Conservation (phyloP, 129 eudicot genomes). For the Rutidosis leptorrhynchoides region DNA sequence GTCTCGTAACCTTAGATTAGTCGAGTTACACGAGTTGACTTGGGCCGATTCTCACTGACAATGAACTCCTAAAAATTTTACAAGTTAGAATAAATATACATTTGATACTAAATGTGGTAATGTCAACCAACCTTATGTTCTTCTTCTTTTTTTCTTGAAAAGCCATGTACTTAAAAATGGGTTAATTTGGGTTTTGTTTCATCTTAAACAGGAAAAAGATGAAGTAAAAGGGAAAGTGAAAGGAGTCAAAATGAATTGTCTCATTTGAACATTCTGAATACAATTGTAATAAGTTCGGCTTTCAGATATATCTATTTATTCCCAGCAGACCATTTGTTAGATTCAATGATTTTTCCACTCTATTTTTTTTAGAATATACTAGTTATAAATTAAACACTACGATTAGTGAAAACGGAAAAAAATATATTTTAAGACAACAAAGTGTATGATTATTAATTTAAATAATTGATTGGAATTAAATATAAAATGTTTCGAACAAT, state of each 20-base stretch:
- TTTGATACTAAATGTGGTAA: constrained; percentile 1
- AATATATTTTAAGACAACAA: no score
- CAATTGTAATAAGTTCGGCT: neutral
- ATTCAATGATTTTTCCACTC: no score
- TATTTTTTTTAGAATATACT: no score
- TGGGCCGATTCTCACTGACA: constrained; percentile 79
- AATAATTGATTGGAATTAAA: no score
- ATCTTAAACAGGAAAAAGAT: neutral
- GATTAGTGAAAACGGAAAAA: no score
- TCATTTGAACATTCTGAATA: neutral
- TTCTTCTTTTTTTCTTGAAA: no score
- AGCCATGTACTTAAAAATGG: no score
- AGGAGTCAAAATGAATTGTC: constrained; percentile 5
- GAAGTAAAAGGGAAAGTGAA: neutral
- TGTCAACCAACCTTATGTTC: neutral
- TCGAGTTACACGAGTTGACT: constrained; percentile 82
- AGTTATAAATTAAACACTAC: no score
- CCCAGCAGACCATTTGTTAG: no score
- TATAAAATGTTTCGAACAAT: no score
- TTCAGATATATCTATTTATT: neutral
- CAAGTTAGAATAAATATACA: neutral
- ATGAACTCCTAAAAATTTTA: constrained; percentile 61
- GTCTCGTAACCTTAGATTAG: constrained; percentile 97
- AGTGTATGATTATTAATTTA: no score
- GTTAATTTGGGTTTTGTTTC: neutral